Evolutionary conservation across 495 filamentous ascomycete species (phyloP).

Genomic region (Talaromyces nanjingensis): DNA sequence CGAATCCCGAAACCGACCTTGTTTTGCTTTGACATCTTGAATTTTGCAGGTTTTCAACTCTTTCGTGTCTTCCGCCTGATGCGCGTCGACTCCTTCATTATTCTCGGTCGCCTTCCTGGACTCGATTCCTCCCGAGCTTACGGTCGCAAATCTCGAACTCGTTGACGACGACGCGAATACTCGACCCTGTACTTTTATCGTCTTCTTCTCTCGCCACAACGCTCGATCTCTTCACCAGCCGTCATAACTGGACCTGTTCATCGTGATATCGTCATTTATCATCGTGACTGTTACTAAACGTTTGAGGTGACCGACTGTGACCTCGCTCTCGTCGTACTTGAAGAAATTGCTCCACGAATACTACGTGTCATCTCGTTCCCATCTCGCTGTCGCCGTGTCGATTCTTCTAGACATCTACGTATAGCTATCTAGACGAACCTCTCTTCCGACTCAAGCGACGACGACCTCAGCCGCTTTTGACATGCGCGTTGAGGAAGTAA

Average conservation of each 20-base stretch:
- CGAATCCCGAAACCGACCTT: constrained; percentile 26
- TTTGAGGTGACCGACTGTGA: not conserved
- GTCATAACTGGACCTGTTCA: not conserved
- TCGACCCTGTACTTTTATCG: not conserved
- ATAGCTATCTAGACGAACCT: not conserved
- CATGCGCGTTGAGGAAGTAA: constrained; percentile 7
- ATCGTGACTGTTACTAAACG: not conserved
- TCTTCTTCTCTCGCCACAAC: not conserved
- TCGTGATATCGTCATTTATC: not conserved
- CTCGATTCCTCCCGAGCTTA: not conserved
- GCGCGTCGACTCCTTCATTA: constrained; percentile 4
- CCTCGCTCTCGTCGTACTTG: not conserved
- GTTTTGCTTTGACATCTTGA: constrained; percentile 18
- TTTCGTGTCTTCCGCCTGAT: not conserved
- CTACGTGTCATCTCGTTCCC: not conserved
- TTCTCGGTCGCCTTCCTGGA: not conserved
- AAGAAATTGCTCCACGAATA: not conserved
- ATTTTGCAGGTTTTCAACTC: not conserved
- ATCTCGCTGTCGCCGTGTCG: not conserved
- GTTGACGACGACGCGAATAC: constrained; percentile 1
- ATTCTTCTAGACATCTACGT: not conserved
- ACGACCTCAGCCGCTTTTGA: constrained; percentile 6
- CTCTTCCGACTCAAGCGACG: not conserved
- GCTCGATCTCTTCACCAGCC: not conserved
- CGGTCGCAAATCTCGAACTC: constrained; percentile 7